A percentile compares a stretch with the other conserved stretches of the same genome.
Conservation (phyloP, 2,329 filamentous ascomycete species). For the Fusarium cicatricum region DNA sequence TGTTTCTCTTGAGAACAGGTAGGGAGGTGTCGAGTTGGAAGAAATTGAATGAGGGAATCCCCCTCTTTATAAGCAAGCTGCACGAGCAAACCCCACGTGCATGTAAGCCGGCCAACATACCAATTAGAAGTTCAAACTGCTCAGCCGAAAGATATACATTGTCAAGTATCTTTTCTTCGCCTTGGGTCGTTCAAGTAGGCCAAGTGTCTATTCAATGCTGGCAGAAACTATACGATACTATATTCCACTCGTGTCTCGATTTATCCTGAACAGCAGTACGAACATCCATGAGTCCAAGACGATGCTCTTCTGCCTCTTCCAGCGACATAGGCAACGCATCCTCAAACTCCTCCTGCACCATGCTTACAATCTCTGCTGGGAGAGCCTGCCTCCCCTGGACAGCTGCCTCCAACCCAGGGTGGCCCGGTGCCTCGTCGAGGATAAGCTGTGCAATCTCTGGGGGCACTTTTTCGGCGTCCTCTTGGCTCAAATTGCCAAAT, state of each 20-base stretch:
- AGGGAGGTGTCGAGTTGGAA: too few species aligned
- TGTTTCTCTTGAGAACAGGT: neutral
- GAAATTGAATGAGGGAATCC: too few species aligned
- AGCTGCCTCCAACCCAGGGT: conserved; percentile 4
- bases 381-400: neutral
- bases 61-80: too few species aligned
- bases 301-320: conserved; percentile 25
- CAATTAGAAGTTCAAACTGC: too few species aligned
- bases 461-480: neutral
- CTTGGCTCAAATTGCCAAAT: neutral
- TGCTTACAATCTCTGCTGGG: conserved; percentile 19
- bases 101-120: too few species aligned
- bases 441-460: conserved; percentile 10
- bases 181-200: too few species aligned
- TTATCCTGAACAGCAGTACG: neutral
- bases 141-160: too few species aligned
- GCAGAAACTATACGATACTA: conserved; percentile 18
- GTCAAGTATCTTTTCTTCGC: too few species aligned
- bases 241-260: neutral
- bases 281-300: conserved; percentile 23
- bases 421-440: neutral
- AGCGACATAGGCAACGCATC: conserved; percentile 20
- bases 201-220: conserved; percentile 16
- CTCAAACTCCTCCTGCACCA: conserved; percentile 5
- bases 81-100: too few species aligned